Base-by-base conservation (phyloP, 2,329 filamentous ascomycete genomes). In the Aureobasidium namibiae region DNA sequence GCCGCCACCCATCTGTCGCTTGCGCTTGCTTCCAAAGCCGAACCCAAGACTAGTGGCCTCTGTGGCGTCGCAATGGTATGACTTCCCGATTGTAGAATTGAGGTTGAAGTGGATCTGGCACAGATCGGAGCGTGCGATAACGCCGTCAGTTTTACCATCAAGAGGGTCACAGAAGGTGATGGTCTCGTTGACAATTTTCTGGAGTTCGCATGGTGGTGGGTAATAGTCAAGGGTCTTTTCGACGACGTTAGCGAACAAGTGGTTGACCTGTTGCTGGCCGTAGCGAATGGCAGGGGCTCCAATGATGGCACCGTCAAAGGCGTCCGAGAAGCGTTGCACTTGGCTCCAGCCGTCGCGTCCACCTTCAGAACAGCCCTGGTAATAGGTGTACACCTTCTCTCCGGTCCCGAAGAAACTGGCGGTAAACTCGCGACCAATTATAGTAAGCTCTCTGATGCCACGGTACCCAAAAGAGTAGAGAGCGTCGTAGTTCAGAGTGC, bases 91-190 rank as follows among this genome's bases (percentile, higher is more conserved):
- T 41, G 74, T 75, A 16, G 72, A 68, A 59, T 67, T 75, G 31
- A 79, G 63, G 64, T 82, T 73, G 66, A 76, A 78, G 42, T 76
- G 64, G 6, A 78, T 63, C 59, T 70, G 73, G 72, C 77, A 80
- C 9, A 80, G 72, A 56, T 80, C 77, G 0, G 74, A 75, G 5
- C 78, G 73, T 8, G 76, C 71, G 44, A 84, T 73, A 4, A 84
- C 78, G 13, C 81, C 80, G 59, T 84, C 81, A 0, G 72, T 74
- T 45, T 73, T 73, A 6, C 82, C 81, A 59, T 84, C 82, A 6
- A 84, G 71, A 8, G 75, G 70, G 62, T 84, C 81, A 53, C 82
- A 85, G 36, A 76, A 76, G 1, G 71, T 70, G 48, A 84, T 82
- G 5, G 81, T 83, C 39, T 73, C 71, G 64, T 82, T 83, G 21